Conservation (phyloP, 139 green algal genomes). For the Haematococcus lacustris region DNA sequence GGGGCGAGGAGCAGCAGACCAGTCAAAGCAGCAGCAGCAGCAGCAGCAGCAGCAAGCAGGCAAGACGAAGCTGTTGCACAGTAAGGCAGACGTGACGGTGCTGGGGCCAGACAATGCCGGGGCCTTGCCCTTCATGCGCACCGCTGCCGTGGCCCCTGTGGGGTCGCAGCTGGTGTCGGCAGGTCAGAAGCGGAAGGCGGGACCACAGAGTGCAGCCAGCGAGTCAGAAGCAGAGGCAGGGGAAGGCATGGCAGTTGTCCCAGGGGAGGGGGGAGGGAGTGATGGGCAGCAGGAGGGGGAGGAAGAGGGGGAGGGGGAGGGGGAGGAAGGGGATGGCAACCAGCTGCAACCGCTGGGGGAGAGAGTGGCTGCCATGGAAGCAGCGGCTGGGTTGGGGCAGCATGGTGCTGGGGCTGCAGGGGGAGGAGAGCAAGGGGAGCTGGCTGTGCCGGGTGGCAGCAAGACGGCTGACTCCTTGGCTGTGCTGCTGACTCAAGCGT, state of each 20-base stretch:
- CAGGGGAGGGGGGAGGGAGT: not conserved
- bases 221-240: not conserved
- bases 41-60: no score
- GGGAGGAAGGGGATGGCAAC: not conserved
- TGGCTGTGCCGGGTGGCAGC: not conserved
- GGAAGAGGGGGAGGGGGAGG: not conserved
- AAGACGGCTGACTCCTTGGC: conserved; percentile 53
- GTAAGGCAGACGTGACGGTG: not conserved
- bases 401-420: not conserved
- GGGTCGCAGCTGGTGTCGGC: no score
- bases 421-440: not conserved
- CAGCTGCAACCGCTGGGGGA: conserved; percentile 25
- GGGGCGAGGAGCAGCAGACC: no score
- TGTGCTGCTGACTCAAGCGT: conserved; percentile 62
- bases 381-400: not conserved
- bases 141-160: not conserved
- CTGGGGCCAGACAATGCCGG: not conserved
- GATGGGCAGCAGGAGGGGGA: not conserved
- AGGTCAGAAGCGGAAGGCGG: no score
- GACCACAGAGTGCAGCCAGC: no score
- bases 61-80: no score
- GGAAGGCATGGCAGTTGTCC: no score
- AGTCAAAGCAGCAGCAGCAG: no score
- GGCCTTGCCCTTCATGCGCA: not conserved
- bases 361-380: conserved; percentile 37